Conservation (phyloP, 2,329 filamentous ascomycete species). For the Blastomyces gilchristii region DNA sequence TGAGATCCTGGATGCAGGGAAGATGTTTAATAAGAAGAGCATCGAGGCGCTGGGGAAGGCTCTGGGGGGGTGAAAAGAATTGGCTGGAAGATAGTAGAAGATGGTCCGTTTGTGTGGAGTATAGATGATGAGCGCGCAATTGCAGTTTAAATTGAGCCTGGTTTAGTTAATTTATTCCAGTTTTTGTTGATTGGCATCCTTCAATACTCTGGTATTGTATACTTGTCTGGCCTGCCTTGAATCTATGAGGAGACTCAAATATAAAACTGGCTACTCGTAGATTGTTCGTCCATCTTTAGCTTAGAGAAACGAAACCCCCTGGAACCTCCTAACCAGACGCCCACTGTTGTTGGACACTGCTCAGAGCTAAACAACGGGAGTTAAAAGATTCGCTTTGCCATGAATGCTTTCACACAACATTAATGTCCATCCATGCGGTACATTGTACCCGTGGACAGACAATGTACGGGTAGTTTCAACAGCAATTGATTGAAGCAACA, state of each 20-base stretch:
- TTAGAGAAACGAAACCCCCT: not conserved
- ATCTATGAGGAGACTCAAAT: not conserved
- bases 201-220: not conserved
- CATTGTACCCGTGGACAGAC: too few species aligned
- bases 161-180: not conserved
- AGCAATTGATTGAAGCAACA: too few species aligned
- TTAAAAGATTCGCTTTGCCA: too few species aligned
- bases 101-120: not conserved
- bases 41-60: slow-evolving; percentile 22
- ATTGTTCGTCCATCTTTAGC: not conserved
- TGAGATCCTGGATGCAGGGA: slow-evolving; percentile 24
- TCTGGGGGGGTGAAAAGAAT: slow-evolving; percentile 10
- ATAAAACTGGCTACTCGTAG: not conserved
- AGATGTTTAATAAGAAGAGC: slow-evolving; percentile 22
- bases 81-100: not conserved
- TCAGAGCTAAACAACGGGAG: too few species aligned
- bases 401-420: too few species aligned
- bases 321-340: not conserved
- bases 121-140: not conserved
- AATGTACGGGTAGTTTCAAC: too few species aligned
- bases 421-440: too few species aligned
- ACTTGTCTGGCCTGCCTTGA: not conserved
- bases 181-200: not conserved
- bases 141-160: not conserved
- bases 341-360: not conserved